A percentile compares a stretch with the other conserved stretches of the same genome.
Conservation (phyloP, 441 rosid genomes). For the Arabidopsis hybrid region DNA sequence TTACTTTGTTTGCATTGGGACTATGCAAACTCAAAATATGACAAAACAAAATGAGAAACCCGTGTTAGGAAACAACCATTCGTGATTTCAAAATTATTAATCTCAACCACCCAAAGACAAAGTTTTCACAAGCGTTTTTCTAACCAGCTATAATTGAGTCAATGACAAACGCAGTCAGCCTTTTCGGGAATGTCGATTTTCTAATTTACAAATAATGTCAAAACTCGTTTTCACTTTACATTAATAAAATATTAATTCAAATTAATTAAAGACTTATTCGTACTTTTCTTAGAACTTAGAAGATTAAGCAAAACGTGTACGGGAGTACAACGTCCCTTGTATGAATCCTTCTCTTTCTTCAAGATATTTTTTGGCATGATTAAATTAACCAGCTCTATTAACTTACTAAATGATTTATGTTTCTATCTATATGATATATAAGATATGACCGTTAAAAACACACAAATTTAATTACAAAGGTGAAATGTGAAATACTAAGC, state of each 20-base stretch:
- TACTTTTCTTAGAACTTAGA: constrained; percentile 26
- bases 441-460: neutral
- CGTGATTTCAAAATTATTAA: neutral
- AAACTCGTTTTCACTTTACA: constrained; percentile 28
- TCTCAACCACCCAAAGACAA: neutral
- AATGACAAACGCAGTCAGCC: constrained; percentile 43
- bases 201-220: constrained; percentile 10
- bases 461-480: too few relatives aligned
- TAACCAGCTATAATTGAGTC: constrained; percentile 27
- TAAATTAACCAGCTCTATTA: neutral
- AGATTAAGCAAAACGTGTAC: constrained; percentile 45
- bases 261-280: constrained; percentile 2
- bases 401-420: neutral
- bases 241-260: neutral
- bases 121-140: constrained; percentile 5
- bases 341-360: neutral
- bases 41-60: neutral
- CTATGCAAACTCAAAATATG: neutral
- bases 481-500: neutral
- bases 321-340: constrained; percentile 30
- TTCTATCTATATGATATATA: neutral
- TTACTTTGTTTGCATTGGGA: neutral
- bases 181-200: constrained; percentile 25
- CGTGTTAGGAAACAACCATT: too few relatives aligned
- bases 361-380: constrained; percentile 5